These are phyloP conservation scores for Fusarium buharicum DNA, from an alignment of 2,329 filamentous ascomycete species.

Conservation along the genomic window DNA sequence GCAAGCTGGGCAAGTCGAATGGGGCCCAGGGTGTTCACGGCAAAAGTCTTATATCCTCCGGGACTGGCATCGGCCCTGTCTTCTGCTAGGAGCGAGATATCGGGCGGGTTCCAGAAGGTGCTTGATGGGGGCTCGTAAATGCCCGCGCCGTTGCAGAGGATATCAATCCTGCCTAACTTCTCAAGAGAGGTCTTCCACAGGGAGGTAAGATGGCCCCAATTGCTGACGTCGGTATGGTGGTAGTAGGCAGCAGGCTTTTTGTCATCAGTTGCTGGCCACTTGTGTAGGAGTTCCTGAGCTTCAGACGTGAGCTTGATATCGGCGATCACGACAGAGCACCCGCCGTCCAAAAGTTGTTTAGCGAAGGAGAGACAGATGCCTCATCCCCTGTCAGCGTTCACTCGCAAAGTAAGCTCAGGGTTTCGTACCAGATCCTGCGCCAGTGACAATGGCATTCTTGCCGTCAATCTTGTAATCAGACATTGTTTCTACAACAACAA, in stretches of 20 bases:
- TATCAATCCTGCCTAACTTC: conserved; percentile 65
- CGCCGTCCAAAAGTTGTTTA: conserved; percentile 1
- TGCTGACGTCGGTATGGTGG: conserved; percentile 43
- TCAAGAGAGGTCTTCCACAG: conserved; percentile 52
- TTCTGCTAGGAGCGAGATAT: conserved; percentile 32
- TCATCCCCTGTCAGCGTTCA: neutral
- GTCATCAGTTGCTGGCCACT: neutral
- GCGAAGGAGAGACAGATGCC: conserved; percentile 19
- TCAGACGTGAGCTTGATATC: conserved; percentile 14
- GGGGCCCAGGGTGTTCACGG: conserved; percentile 44
- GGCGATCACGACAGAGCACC: conserved; percentile 5
- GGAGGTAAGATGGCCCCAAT: conserved; percentile 41
- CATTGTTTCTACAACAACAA: too few species aligned
- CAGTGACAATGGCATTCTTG: neutral
- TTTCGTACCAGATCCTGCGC: conserved; percentile 20
- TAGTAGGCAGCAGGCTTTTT: conserved; percentile 24
- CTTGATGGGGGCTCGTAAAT: conserved; percentile 51
- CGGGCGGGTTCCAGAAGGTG: conserved; percentile 45
- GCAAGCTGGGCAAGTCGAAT: conserved; percentile 46
- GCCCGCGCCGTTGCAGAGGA: conserved; percentile 71
- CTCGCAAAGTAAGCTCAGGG: neutral
- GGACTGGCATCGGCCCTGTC: conserved; percentile 33
- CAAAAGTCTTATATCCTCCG: conserved; percentile 41
- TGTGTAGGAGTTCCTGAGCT: neutral
- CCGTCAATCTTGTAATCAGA: too few species aligned